phyloP scores from a whole-genome alignment of 2,329 filamentous ascomycete genomes.

The Akanthomyces muscarius region DNA sequence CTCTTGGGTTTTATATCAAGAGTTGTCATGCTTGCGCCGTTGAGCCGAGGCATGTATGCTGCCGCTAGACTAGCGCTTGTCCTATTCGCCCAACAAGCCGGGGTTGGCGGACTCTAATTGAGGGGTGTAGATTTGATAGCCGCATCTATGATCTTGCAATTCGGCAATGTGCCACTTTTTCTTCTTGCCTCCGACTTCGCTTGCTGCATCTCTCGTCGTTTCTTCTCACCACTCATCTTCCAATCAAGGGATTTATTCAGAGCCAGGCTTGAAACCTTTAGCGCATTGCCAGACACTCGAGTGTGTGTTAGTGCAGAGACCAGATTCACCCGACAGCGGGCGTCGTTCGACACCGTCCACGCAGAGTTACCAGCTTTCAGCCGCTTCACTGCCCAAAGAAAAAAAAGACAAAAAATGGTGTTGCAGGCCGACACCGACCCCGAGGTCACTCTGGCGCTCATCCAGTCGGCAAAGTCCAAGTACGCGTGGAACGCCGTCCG shows the following conservation, averaged over 20 bases:
- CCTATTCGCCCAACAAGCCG: background rate
- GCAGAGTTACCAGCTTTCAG: background rate
- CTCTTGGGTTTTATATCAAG: background rate
- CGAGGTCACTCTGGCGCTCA: constrained; percentile 18
- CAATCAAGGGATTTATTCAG: no score
- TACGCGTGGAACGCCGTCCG: constrained; percentile 11
- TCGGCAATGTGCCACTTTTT: background rate
- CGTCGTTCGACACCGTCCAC: background rate
- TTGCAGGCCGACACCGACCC: constrained; percentile 11
- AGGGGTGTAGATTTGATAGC: background rate
- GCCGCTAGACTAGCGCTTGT: background rate
- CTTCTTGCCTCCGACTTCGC: no score
- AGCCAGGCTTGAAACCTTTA: no score
- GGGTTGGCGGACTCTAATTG: background rate
- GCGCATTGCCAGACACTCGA: no score
- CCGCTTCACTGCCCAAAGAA: background rate
- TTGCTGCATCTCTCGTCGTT: no score
- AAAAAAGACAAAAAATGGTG: background rate
- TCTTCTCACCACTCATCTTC: no score
- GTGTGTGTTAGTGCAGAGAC: no score
- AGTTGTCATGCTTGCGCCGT: background rate
- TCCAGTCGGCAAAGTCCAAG: constrained; percentile 4
- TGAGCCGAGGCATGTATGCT: constrained; percentile 11
- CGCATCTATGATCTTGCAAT: background rate
- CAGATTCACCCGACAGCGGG: no score